Evolutionary conservation across 169 alveolate species (phyloP), one percentile per base, ranked within the genome.

Genomic region (Babesia ovata): DNA sequence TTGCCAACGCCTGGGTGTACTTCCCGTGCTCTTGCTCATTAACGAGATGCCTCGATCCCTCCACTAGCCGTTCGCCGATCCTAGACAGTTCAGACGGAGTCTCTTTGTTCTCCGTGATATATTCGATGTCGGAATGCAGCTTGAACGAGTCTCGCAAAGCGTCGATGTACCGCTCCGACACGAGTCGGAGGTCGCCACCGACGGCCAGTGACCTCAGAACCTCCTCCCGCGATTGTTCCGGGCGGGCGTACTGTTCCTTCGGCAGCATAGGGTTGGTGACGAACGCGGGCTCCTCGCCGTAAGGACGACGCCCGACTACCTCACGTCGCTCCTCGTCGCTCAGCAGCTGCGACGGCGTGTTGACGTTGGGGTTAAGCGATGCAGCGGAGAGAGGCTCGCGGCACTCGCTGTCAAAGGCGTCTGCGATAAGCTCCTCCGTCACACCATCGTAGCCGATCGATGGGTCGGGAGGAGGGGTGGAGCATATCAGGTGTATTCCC

Each of bases 401-500:
- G 45, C 76, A 67, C 44, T 28, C 65, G 22, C 60, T 24, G 8
- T 50, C 59, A 53, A 67, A 67, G 16, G 14, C 65, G 29, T 50
- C 76, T 0, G 39, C 56, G 26, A 67, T 0, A 21, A 67, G 17
- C 14, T 24, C 65, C 19, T 67, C 76, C 13, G 66, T 65, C 36
- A 67, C 65, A 17, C 76, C 76, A 44, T 67, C 76, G 26, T 52
- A 67, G 10, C 76, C 76, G 14, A 67, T 67, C 57, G 76, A 67
- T 7, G 59, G 50, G 39, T 67, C 76, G 3, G 73, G 45, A 11
- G 71, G 81, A 14, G 84, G 84, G 29, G 84, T 65, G 16, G 84
- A 75, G 54, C 84, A 75, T 7, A 75, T 75, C 42, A 75, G 26
- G 58, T 75, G 16, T 2, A 75, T 62, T 2, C 84, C 81, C 48